Evolutionary conservation across 2,329 filamentous ascomycete genomes (phyloP).

Genomic region (Trichophyton schoenleinii): DNA sequence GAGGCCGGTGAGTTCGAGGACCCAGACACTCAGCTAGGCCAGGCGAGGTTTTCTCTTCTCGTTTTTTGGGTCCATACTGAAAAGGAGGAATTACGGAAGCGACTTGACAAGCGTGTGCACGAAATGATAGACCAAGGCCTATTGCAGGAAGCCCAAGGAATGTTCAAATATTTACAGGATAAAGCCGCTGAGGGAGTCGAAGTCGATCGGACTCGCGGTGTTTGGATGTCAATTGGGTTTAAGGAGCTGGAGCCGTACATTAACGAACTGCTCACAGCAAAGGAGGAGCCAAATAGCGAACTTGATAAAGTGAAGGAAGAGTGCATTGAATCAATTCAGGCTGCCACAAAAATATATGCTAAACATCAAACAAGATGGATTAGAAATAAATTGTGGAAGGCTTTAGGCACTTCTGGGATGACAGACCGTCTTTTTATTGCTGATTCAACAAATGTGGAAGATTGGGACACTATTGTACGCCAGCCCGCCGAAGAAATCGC

Average conservation of each 20-base stretch:
- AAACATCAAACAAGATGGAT: constrained; percentile 81
- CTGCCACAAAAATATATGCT: constrained; percentile 77
- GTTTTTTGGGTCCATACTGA: constrained; percentile 82
- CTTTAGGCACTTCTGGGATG: constrained; percentile 45
- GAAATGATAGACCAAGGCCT: constrained; percentile 64
- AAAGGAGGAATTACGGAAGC: constrained; percentile 51
- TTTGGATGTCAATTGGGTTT: constrained; percentile 95
- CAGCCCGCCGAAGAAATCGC: constrained; percentile 52
- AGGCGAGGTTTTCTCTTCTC: constrained; percentile 47
- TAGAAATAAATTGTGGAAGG: constrained; percentile 62
- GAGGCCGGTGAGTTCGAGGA: constrained; percentile 7
- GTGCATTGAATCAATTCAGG: constrained; percentile 64
- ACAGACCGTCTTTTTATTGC: constrained; percentile 58
- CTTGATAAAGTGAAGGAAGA: constrained; percentile 44
- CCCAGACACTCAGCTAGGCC: constrained; percentile 12
- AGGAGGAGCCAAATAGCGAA: constrained; percentile 22
- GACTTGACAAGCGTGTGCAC: constrained; percentile 66
- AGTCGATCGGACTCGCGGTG: constrained; percentile 65
- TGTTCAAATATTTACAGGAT: constrained; percentile 38
- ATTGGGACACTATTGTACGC: constrained; percentile 53
- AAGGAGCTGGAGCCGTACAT: constrained; percentile 77
- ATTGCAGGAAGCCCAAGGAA: constrained; percentile 47
- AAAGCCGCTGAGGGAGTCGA: constrained; percentile 37
- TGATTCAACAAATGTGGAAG: constrained; percentile 58
- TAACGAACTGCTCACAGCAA: constrained; percentile 28